Conservation (phyloP, 345 rosid species). For the Rhizophora mangle region DNA sequence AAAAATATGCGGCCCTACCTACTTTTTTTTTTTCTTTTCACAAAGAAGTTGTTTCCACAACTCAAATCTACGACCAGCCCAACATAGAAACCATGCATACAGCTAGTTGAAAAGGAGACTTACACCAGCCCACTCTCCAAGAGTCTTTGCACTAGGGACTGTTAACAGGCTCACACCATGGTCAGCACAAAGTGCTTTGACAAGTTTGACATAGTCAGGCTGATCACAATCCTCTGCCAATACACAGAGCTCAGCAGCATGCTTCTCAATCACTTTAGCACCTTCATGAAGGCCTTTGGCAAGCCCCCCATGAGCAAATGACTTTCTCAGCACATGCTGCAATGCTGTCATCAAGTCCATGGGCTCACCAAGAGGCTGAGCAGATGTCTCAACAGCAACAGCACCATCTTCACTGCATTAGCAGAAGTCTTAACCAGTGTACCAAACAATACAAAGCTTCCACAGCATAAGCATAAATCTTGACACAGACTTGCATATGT, state of each 20-base stretch:
- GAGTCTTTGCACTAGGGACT: slow-evolving; percentile 40
- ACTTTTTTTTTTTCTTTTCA: too few relatives aligned
- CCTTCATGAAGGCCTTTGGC: slow-evolving; percentile 71
- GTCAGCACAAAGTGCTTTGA: slow-evolving; percentile 76
- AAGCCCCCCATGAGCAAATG: slow-evolving; percentile 31
- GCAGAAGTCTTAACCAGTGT: neutral
- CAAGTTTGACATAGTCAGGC: slow-evolving; percentile 76
- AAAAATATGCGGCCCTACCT: too few relatives aligned
- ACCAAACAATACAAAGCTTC: neutral
- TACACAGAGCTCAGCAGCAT: slow-evolving; percentile 63
- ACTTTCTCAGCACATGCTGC: slow-evolving; percentile 25
- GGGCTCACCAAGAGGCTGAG: slow-evolving; percentile 28
- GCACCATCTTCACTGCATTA: slow-evolving; percentile 22
- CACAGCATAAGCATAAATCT: neutral
- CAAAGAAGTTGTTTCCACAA: too few relatives aligned
- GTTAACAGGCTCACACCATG: slow-evolving; percentile 55
- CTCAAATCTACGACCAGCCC: too few relatives aligned
- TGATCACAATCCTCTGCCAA: slow-evolving; percentile 87
- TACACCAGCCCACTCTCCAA: slow-evolving; percentile 95
- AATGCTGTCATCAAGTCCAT: slow-evolving; percentile 31
- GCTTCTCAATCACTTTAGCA: slow-evolving; percentile 79
- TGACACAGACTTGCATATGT: too few relatives aligned
- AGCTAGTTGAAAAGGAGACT: slow-evolving; percentile 24
- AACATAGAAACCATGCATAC: too few relatives aligned
- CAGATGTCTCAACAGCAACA: slow-evolving; percentile 6